Conservation (phyloP, 345 rosid genomes). For the Gossypium longicalyx region DNA sequence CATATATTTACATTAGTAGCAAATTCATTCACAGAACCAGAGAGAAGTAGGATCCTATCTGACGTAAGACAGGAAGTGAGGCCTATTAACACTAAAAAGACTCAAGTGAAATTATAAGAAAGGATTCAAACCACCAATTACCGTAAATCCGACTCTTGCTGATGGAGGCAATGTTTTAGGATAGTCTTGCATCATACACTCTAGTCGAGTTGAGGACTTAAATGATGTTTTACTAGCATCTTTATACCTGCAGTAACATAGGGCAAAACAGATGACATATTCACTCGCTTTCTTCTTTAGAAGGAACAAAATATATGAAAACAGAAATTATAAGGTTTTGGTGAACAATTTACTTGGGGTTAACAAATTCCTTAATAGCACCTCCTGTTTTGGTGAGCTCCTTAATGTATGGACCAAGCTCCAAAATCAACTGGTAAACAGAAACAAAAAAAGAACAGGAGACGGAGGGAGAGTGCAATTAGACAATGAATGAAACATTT, state of each 20-base stretch:
- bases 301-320: not conserved
- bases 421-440: too few species aligned
- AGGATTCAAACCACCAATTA: slow-evolving; percentile 26
- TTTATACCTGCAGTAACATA: slow-evolving; percentile 60
- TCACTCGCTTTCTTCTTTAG: not conserved
- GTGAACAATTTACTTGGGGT: too few species aligned
- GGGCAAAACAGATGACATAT: not conserved
- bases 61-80: too few species aligned
- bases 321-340: too few species aligned
- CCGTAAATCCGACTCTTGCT: slow-evolving; percentile 59
- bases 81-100: too few species aligned
- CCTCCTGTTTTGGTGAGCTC: too few species aligned
- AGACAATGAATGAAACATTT: too few species aligned
- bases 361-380: too few species aligned
- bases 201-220: slow-evolving; percentile 40
- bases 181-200: slow-evolving; percentile 98
- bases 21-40: not conserved
- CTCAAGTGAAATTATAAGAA: not conserved
- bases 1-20: not conserved
- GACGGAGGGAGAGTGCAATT: too few species aligned
- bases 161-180: slow-evolving; percentile 92
- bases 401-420: too few species aligned
- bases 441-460: too few species aligned
- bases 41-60: not conserved
- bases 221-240: slow-evolving; percentile 76